Conservation (phyloP, 768 basidiomycete species). For the Crassisporium funariophilum region DNA sequence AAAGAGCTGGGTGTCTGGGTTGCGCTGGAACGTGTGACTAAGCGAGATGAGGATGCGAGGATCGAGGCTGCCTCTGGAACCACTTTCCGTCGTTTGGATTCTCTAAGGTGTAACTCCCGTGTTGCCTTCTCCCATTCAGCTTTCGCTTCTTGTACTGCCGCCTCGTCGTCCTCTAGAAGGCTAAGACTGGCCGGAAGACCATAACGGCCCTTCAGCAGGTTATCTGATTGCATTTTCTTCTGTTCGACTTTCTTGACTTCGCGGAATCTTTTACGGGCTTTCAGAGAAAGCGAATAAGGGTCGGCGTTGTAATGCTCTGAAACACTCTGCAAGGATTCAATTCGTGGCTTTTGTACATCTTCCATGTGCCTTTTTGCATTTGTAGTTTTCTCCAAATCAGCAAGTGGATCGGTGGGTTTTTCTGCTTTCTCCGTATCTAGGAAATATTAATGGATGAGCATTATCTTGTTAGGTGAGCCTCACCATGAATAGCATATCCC, state of each 20-base stretch:
- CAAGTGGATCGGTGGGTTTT: constrained; percentile 74
- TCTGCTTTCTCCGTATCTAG: constrained; percentile 65
- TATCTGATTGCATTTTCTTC: constrained; percentile 69
- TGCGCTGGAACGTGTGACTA: constrained; percentile 3
- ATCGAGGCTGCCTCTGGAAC: constrained; percentile 29
- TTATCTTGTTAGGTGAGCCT: constrained; percentile 17
- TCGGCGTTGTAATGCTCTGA: constrained; percentile 84
- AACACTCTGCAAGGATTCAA: constrained; percentile 75
- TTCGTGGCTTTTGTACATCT: constrained; percentile 75
- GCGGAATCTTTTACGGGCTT: constrained; percentile 80
- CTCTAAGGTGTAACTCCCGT: constrained; percentile 44
- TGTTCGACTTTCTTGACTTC: constrained; percentile 82
- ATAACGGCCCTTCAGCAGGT: constrained; percentile 71
- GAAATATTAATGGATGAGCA: not conserved
- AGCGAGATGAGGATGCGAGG: constrained; percentile 13
- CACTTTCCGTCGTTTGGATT: constrained; percentile 52
- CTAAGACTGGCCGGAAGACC: constrained; percentile 71
- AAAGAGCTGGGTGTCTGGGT: constrained; percentile 22
- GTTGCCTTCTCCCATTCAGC: constrained; percentile 61
- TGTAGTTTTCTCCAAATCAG: constrained; percentile 86
- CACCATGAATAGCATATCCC: constrained; percentile 87
- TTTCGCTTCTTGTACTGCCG: constrained; percentile 59
- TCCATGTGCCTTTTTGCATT: constrained; percentile 72
- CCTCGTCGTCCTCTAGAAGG: constrained; percentile 68
- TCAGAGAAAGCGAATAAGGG: constrained; percentile 79